These are phyloP conservation scores for Yamadazyma kanchanaburiensis DNA, from an alignment of 1,139 yeast species.

Conservation along the genomic window DNA sequence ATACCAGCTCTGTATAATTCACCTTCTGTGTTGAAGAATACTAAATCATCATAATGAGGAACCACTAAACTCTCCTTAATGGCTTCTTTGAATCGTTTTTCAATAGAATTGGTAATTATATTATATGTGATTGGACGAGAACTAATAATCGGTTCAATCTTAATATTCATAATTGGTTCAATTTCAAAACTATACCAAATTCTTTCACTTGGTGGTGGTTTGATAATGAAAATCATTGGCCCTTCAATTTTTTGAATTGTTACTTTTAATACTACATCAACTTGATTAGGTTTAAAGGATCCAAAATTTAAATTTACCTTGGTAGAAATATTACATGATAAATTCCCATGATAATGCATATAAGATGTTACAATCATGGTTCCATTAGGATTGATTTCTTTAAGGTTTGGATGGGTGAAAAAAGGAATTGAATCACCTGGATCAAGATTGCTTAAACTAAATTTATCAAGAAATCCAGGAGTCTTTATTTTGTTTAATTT, in stretches of 20 bases:
- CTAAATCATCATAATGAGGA: conserved; percentile 87
- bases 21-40: conserved; percentile 58
- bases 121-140: conserved; percentile 76
- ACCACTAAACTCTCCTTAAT: conserved; percentile 74
- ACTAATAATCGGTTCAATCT: conserved; percentile 85
- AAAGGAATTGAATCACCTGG: conserved; percentile 82
- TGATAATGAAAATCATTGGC: conserved; percentile 61
- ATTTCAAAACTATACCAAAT: conserved; percentile 86
- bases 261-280: conserved; percentile 71
- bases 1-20: conserved; percentile 89
- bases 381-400: conserved; percentile 79
- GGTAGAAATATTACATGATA: conserved; percentile 75
- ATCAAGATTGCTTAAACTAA: conserved; percentile 66
- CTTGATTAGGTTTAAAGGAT: conserved; percentile 73
- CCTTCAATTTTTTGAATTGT: conserved; percentile 71
- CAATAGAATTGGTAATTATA: conserved; percentile 76
- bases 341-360: conserved; percentile 67
- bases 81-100: conserved; percentile 74
- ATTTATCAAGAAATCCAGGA: conserved; percentile 85
- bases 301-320: conserved; percentile 64
- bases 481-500: conserved; percentile 76
- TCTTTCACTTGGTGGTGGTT: conserved; percentile 88
- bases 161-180: conserved; percentile 73
- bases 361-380: conserved; percentile 60
- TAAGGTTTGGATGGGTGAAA: conserved; percentile 67